phyloP scores from a whole-genome alignment of 495 filamentous ascomycete genomes.

The Lophiostoma macrostomum region DNA sequence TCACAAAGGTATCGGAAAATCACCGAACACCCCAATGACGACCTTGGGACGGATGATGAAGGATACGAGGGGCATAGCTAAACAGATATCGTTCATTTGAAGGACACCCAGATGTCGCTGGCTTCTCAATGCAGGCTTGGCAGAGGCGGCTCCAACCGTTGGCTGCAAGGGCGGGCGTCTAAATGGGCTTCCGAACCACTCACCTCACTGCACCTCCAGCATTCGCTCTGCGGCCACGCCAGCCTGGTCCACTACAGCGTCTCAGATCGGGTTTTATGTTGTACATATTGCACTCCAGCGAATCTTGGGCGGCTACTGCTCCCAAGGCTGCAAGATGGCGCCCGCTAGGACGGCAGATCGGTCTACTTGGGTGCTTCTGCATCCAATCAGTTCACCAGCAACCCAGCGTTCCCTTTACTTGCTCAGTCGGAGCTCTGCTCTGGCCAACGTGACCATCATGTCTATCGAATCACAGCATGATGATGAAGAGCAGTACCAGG shows the following conservation, averaged over 20 bases:
- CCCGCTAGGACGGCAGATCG: slow-evolving; percentile 23
- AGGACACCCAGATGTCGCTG: too few relatives aligned
- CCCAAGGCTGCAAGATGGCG: slow-evolving; percentile 27
- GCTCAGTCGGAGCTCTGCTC: slow-evolving; percentile 12
- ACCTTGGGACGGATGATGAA: too few relatives aligned
- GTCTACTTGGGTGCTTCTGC: slow-evolving; percentile 8
- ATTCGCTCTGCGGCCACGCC: slow-evolving; percentile 6
- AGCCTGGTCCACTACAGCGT: slow-evolving; percentile 13
- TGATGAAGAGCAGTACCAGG: not conserved
- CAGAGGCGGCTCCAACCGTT: too few relatives aligned
- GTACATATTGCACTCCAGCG: slow-evolving; percentile 20
- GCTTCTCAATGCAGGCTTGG: too few relatives aligned
- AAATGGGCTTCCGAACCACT: slow-evolving; percentile 13
- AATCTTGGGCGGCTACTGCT: slow-evolving; percentile 31
- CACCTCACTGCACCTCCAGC: slow-evolving; percentile 12
- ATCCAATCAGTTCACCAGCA: slow-evolving; percentile 23
- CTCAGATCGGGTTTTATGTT: slow-evolving; percentile 25
- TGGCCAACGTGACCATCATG: slow-evolving; percentile 21
- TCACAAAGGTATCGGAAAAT: too few relatives aligned
- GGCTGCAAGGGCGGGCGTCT: slow-evolving; percentile 5
- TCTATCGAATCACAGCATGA: slow-evolving; percentile 20
- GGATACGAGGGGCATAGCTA: too few relatives aligned
- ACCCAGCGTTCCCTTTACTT: slow-evolving; percentile 13
- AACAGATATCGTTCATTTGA: too few relatives aligned
- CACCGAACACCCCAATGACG: too few relatives aligned